These are phyloP conservation scores for Trichomonascus vanleenenianus DNA, from an alignment of 805 yeast species.

Conservation along the genomic window DNA sequence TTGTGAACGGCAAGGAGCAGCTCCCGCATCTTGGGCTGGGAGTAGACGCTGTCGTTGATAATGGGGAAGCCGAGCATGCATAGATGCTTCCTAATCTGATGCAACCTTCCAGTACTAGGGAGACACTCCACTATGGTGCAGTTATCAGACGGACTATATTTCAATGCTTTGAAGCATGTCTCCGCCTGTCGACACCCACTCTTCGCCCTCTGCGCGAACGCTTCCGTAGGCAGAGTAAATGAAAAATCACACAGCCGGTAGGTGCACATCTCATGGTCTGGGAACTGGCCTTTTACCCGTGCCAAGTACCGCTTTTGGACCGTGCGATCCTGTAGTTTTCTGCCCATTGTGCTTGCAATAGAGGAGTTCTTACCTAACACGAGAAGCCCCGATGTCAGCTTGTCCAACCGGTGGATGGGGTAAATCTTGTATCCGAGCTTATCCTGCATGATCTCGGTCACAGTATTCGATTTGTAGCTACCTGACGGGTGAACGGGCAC, in stretches of 20 bases:
- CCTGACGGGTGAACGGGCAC: constrained; percentile 97
- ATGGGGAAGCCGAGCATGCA: constrained; percentile 81
- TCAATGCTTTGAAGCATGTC: not conserved
- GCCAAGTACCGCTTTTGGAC: constrained; percentile 75
- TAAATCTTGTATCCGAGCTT: constrained; percentile 57
- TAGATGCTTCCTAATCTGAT: constrained; percentile 88
- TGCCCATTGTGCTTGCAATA: constrained; percentile 60
- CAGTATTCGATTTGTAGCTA: constrained; percentile 64
- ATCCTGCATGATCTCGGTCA: constrained; percentile 65
- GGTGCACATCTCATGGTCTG: constrained; percentile 41
- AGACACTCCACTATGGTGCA: constrained; percentile 57
- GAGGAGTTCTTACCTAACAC: constrained; percentile 66
- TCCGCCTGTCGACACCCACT: not conserved
- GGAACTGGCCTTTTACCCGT: constrained; percentile 72
- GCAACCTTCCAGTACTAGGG: constrained; percentile 89
- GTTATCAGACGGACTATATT: not conserved
- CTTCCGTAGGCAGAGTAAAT: constrained; percentile 48
- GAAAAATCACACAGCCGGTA: constrained; percentile 56
- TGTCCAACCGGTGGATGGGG: constrained; percentile 74
- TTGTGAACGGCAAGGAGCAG: constrained; percentile 46
- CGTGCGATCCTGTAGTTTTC: constrained; percentile 52
- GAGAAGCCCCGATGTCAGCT: constrained; percentile 81
- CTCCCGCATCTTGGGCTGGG: constrained; percentile 64
- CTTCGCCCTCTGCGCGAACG: not conserved
- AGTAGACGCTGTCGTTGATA: constrained; percentile 81